Evolutionary conservation across 2,329 filamentous ascomycete species (phyloP).

Genomic region (Rutstroemia sp.): DNA sequence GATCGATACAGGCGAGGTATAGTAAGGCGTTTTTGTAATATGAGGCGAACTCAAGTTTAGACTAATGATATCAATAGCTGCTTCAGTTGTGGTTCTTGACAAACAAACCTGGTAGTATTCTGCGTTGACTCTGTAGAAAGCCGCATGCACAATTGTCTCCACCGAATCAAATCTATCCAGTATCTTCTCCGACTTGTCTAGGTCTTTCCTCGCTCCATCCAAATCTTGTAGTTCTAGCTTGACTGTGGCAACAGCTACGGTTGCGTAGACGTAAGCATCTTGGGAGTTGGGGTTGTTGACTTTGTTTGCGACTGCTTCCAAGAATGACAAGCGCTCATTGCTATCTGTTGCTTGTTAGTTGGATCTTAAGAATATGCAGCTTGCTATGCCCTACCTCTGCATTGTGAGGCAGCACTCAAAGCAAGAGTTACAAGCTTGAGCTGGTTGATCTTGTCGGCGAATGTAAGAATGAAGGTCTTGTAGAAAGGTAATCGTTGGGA

Average conservation of each 20-base stretch:
- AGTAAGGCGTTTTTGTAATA: conserved; percentile 98
- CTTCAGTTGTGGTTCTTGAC: not conserved
- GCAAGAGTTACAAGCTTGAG: conserved; percentile 91
- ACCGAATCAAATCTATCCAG: conserved; percentile 91
- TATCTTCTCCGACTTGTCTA: conserved; percentile 81
- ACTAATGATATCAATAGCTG: conserved; percentile 32
- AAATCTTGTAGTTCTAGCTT: conserved; percentile 75
- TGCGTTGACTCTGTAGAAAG: conserved; percentile 93
- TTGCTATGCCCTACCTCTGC: conserved; percentile 49
- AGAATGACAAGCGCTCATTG: conserved; percentile 76
- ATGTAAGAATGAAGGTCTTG: conserved; percentile 90
- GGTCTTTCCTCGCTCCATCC: conserved; percentile 75
- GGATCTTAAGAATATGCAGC: not conserved
- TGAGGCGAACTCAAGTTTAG: conserved; percentile 84
- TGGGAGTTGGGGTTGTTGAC: conserved; percentile 89
- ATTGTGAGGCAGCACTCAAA: conserved; percentile 79
- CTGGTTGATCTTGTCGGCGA: conserved; percentile 98
- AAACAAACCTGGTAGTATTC: conserved; percentile 74
- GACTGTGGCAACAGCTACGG: conserved; percentile 80
- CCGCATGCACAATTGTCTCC: conserved; percentile 89
- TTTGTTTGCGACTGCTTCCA: conserved; percentile 74
- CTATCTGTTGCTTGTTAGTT: conserved; percentile 53
- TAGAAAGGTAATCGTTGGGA: conserved; percentile 84
- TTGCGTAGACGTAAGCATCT: conserved; percentile 92
- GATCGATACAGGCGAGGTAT: conserved; percentile 92